Evolutionary conservation across 2,329 filamentous ascomycete species (phyloP), one percentile per base, ranked within the genome.

Genomic region (Epichloe hybrida): DNA sequence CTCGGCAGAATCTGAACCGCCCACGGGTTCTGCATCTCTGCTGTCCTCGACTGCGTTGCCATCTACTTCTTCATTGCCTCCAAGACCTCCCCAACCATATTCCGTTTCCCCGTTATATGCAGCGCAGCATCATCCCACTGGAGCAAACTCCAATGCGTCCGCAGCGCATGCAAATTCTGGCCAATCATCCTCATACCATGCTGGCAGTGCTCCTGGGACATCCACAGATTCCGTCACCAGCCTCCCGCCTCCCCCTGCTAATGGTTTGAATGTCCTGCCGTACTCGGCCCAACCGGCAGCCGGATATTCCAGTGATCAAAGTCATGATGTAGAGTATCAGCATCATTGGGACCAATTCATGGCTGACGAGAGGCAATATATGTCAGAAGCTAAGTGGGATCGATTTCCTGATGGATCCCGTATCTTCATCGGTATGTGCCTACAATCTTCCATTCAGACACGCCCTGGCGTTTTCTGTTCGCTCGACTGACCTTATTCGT

Each of bases 381-480:
- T 88, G 58, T 79, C 80, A 0, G 85, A 90, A 60, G 86, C 83
- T 34, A 81, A 85, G 59, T 91, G 86, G 86, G 85, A 90, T 59
- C 79, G 81, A 55, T 91, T 91, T 60, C 86, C 87, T 0, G 74
- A 81, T 49, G 84, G 83, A 4, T 89, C 86, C 17, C 76, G 87
- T 53, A 75, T 93, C 48, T 91, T 91, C 62, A 87, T 93, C 63
- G 87, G 86, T 88, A 74, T 64, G 77, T 62, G 45, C 20, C 11
- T 9, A 23, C 34, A 54, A 53, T 6, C 20, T 15, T n/a, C 9
- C 54, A 52, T 51, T 55, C 54, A 5, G 21, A 40, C 5, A 42
- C 27, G 27, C 27, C 27, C 27, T 31, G 8, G 27, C 3, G 27
- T 31, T 35, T 11, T 40, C 11, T 6, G 31, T 42, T 43, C 12